These are phyloP conservation scores for Plasmodium coatneyi DNA, from an alignment of 169 alveolate species.

Conservation along the genomic window DNA sequence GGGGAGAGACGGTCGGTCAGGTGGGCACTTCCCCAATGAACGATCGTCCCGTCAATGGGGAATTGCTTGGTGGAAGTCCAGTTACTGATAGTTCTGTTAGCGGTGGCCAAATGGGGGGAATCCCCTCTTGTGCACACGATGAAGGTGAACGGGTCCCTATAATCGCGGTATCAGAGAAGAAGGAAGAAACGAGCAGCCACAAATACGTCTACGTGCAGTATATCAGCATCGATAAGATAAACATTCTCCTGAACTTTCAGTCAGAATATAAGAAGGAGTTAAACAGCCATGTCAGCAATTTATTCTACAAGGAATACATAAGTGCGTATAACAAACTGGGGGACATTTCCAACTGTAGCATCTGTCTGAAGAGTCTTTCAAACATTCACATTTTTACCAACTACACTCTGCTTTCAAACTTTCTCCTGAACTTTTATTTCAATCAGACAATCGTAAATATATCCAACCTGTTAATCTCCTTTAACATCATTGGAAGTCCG, in stretches of 20 bases:
- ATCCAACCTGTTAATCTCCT: slow-evolving; percentile 30
- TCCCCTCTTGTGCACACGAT: no score
- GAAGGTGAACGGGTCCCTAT: neutral
- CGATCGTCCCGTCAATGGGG: neutral
- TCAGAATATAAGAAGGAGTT: slow-evolving; percentile 60
- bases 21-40: neutral
- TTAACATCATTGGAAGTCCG: slow-evolving; percentile 63
- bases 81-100: neutral
- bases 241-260: slow-evolving; percentile 34
- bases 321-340: slow-evolving; percentile 67
- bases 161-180: neutral
- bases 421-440: slow-evolving; percentile 25
- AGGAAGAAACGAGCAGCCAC: neutral
- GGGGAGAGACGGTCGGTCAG: neutral
- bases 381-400: slow-evolving; percentile 57
- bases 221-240: slow-evolving; percentile 43
- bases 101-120: neutral
- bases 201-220: slow-evolving; percentile 50
- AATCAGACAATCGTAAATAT: slow-evolving; percentile 48
- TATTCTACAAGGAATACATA: slow-evolving; percentile 37
- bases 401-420: neutral
- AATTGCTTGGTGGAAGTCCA: neutral
- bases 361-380: slow-evolving; percentile 26
- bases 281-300: slow-evolving; percentile 20
- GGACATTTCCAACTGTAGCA: slow-evolving; percentile 52